Evolutionary conservation across 164 flowering plant species (phyloP), one percentile per base, ranked within the genome.

Genomic region (Dillenia suffruticosa): DNA sequence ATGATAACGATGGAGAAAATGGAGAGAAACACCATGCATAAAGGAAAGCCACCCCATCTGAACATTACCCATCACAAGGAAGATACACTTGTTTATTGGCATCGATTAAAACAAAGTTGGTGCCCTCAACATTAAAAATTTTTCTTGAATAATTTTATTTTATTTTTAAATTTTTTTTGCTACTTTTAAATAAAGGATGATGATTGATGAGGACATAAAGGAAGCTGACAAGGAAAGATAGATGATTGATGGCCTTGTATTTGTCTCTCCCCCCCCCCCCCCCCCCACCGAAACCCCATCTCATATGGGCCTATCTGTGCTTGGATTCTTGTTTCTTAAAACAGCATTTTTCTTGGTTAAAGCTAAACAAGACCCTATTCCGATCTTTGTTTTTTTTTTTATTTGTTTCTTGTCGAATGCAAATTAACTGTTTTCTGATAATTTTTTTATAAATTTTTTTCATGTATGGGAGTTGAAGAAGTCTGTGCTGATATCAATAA

Each of bases 271-370:
- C 54, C 70, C 56, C 49, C 4, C 40, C 24, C 8, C 14, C 17
- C 54, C 70, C 56, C 49, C 4, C 40, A 32, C 40, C 40, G 5
- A 32, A 32, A 32, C 40, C 40, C 40, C 40, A 32, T 32, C 40
- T 32, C 40, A 32, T 4, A 32, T 32, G 40, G 40, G 7, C 40
- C 40, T 26, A 32, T 32, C 5, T 4, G 40, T 32, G 40, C 40
- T 71, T 68, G 63, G 69, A 60, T 68, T 72, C 60, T 65, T 68
- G 44, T 54, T 46, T 19, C 22, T 19, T 22, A 12, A 24, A 16
- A 47, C 40, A 22, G 14, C 11, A 19, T 43, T 62, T 49, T 49
- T 26, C 5, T 10, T 11, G 13, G 51, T 13, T 3, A 26, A 53
- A 57, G 24, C 65, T 50, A 70, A 56, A 61, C 46, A 44, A 9